Evolutionary conservation across 257 asterid genomes (phyloP).

Genomic region (Plantago elongata): DNA sequence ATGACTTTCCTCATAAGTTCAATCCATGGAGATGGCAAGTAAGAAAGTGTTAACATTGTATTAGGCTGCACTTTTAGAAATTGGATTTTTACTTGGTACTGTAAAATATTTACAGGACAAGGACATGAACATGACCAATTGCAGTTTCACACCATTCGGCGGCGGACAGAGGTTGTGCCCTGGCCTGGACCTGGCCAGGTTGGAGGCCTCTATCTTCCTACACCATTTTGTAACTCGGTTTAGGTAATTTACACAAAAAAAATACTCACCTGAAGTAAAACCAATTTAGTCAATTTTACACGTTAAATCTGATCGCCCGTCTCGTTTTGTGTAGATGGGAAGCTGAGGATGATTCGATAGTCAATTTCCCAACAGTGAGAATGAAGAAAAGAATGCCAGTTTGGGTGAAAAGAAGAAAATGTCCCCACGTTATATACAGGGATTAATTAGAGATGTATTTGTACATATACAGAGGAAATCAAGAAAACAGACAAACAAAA

Average conservation of each 20-base stretch:
- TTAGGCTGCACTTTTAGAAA: not conserved
- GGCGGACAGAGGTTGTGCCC: constrained; percentile 96
- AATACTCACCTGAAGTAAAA: no score
- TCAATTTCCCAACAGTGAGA: constrained; percentile 83
- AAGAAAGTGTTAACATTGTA: constrained; percentile 23
- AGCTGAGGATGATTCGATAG: constrained; percentile 68
- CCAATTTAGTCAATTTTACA: no score
- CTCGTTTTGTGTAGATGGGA: constrained; percentile 48
- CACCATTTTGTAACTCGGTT: constrained; percentile 84
- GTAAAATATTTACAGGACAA: constrained; percentile 31
- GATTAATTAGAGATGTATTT: not conserved
- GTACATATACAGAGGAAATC: not conserved
- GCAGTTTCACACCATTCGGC: constrained; percentile 83
- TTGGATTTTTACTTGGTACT: constrained; percentile 1
- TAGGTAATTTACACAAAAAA: constrained; percentile 34
- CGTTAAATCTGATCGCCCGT: not conserved
- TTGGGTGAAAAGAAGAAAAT: constrained; percentile 53
- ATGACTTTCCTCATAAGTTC: constrained; percentile 65
- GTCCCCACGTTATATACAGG: not conserved
- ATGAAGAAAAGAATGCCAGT: constrained; percentile 80
- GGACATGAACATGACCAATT: constrained; percentile 39
- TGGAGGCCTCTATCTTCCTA: constrained; percentile 86
- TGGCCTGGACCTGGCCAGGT: constrained; percentile 90
- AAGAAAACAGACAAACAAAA: constrained; percentile 21
- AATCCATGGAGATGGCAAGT: constrained; percentile 98